phyloP scores from a whole-genome alignment of 2,329 filamentous ascomycete genomes.

The Ilyonectria robusta region DNA sequence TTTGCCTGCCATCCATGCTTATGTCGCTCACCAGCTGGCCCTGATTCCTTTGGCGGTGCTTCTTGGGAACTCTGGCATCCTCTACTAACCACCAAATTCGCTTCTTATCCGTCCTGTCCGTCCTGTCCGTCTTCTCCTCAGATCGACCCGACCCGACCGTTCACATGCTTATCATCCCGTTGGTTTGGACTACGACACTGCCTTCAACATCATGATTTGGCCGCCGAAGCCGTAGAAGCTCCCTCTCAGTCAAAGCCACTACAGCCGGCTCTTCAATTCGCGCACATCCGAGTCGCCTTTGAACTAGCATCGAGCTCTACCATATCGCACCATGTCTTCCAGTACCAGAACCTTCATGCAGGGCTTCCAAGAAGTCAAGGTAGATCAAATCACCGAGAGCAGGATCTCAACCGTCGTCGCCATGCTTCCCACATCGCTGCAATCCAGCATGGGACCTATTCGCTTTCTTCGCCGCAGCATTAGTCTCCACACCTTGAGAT shows the following conservation, averaged over 20 bases:
- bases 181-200: slow-evolving; percentile 1
- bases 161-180: slow-evolving; percentile 20
- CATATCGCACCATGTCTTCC: slow-evolving; percentile 35
- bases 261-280: neutral
- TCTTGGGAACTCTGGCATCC: slow-evolving; percentile 12
- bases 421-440: slow-evolving; percentile 67
- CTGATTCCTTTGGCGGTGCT: slow-evolving; percentile 3
- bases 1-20: slow-evolving; percentile 7
- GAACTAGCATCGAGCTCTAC: neutral
- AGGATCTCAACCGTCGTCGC: slow-evolving; percentile 65
- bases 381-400: slow-evolving; percentile 52
- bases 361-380: slow-evolving; percentile 47
- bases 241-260: slow-evolving; percentile 7
- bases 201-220: slow-evolving; percentile 34
- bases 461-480: slow-evolving; percentile 62
- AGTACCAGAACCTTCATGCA: slow-evolving; percentile 36
- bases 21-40: slow-evolving; percentile 21
- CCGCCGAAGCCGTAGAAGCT: slow-evolving; percentile 6
- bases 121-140: neutral
- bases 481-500: slow-evolving; percentile 49
- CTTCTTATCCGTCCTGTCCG: slow-evolving; percentile 11
- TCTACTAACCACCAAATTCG: slow-evolving; percentile 6
- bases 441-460: slow-evolving; percentile 65
- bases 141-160: neutral
- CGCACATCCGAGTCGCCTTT: neutral